A percentile compares a stretch with the other conserved stretches of the same genome.
These are phyloP conservation scores for Malassezia caprae DNA, from an alignment of 1,284 basidiomycete genomes.

Conservation along the genomic window DNA sequence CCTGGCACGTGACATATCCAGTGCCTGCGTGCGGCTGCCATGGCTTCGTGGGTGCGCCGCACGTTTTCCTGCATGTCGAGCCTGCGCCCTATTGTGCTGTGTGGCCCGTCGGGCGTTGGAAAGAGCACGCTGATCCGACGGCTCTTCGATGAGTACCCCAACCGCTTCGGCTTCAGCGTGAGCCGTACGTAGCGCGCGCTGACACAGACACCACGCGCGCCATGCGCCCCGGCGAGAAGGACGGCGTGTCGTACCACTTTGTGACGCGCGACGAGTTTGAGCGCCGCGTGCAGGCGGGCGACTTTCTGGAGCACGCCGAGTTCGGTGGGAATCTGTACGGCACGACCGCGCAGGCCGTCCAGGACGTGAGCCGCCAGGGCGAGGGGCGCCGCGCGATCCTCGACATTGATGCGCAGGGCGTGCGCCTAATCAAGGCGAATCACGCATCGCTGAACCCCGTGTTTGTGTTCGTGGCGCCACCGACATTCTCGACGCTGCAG, in stretches of 20 bases:
- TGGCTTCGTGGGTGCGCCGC: neutral
- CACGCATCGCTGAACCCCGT: constrained; percentile 65
- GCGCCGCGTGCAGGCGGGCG: constrained; percentile 51
- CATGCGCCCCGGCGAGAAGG: constrained; percentile 69
- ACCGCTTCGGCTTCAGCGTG: constrained; percentile 77
- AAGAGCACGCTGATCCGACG: constrained; percentile 82
- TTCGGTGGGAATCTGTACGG: constrained; percentile 89
- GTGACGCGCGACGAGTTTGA: constrained; percentile 53
- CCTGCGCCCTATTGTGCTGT: constrained; percentile 60
- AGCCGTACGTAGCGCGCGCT: constrained; percentile 61
- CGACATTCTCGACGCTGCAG: constrained; percentile 54
- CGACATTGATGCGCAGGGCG: constrained; percentile 80
- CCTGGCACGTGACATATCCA: neutral
- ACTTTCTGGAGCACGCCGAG: constrained; percentile 59
- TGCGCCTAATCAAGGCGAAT: constrained; percentile 62
- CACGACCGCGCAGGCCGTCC: constrained; percentile 65
- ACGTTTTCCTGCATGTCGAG: neutral
- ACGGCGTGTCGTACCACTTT: constrained; percentile 61
- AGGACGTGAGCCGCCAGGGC: constrained; percentile 53
- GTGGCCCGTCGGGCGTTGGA: constrained; percentile 80
- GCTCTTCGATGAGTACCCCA: constrained; percentile 71
- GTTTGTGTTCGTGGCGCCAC: constrained; percentile 88
- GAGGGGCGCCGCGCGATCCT: constrained; percentile 64
- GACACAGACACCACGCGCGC: constrained; percentile 73
- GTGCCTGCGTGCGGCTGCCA: neutral